Evolutionary conservation across 2,329 filamentous ascomycete genomes (phyloP).

Genomic region (Apiospora rasikravindrae): DNA sequence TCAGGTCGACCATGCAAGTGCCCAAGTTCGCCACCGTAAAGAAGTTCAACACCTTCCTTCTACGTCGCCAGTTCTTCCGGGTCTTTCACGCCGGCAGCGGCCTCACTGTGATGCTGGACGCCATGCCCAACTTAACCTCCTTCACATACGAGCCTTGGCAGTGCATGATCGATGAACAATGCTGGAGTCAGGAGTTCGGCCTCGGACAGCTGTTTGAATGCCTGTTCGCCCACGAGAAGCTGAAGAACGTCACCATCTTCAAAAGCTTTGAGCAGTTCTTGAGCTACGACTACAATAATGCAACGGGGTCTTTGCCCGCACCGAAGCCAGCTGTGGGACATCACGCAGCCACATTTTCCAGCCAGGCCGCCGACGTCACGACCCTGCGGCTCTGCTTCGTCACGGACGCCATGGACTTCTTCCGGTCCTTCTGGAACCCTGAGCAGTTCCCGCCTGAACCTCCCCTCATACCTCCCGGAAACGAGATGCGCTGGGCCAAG

Average conservation of each 20-base stretch:
- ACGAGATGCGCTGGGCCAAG: not conserved
- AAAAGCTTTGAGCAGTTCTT: not conserved
- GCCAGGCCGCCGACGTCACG: not conserved
- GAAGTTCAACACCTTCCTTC: not conserved
- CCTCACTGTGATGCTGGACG: not conserved
- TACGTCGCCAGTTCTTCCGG: not conserved
- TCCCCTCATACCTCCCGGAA: too few species aligned
- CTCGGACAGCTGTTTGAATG: not conserved
- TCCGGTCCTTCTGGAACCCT: not conserved
- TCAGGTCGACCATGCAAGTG: not conserved
- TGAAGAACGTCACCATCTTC: not conserved
- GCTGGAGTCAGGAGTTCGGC: not conserved
- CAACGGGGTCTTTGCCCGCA: too few species aligned
- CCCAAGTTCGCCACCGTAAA: not conserved
- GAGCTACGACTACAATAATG: not conserved
- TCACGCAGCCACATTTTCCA: too few species aligned
- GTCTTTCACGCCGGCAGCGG: not conserved
- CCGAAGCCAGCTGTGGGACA: too few species aligned
- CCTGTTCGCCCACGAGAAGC: not conserved
- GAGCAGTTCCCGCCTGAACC: too few species aligned
- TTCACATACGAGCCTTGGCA: not conserved
- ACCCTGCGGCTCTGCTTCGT: not conserved
- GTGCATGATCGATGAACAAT: not conserved
- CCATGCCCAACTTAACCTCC: not conserved
- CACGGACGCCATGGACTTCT: not conserved